Evolutionary conservation across 2,329 filamentous ascomycete species (phyloP), one percentile per base, ranked within the genome.

Genomic region (Zarea fungicola): DNA sequence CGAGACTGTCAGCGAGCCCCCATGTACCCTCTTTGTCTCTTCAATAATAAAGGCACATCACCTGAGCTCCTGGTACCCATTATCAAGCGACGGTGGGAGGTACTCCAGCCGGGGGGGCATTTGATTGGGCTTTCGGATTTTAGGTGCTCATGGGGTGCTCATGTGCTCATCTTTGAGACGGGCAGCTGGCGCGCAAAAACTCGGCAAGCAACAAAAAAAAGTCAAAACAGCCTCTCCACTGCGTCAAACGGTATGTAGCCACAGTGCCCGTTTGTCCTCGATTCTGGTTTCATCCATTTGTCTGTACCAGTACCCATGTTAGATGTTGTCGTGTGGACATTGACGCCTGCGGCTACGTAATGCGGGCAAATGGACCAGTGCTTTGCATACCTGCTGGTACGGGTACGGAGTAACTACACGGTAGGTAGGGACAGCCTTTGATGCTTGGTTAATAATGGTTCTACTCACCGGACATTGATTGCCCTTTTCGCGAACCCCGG

Each of bases 131-230:
- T 23, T 40, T 42, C 25, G 18, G 26, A 21, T 22, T 42, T 42
- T 39, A 39, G 34, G 31, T 37, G 9, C 18, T 47, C 25, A 23
- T 10, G 34, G 13, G 47, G 39, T 67, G 68, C 66, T 73, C 71
- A 74, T 73, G 70, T 74, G 71, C 65, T 62, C 68, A 66, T 65
- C 68, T 60, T 64, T 62, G 63, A 70, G 67, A 69, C 67, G 63
- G 59, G 61, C 56, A 57, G 25, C 42, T 40, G 23, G 36, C 49
- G 40, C 67, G 65, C 66, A 67, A 71, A 65, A 51, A 62, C 60
- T 64, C 66, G 65, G 65, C 64, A 63, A 62, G 61, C 59, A 58
- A 59, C 64, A 65, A 26, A 32, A 6, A 48, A 48, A 32, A 31
- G 26, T 29, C 26, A 29, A 29, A 29, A 29, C 7, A 13, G 13